These are phyloP conservation scores for Hypoxylon sp. DNA, from an alignment of 2,329 filamentous ascomycete genomes.

Conservation along the genomic window DNA sequence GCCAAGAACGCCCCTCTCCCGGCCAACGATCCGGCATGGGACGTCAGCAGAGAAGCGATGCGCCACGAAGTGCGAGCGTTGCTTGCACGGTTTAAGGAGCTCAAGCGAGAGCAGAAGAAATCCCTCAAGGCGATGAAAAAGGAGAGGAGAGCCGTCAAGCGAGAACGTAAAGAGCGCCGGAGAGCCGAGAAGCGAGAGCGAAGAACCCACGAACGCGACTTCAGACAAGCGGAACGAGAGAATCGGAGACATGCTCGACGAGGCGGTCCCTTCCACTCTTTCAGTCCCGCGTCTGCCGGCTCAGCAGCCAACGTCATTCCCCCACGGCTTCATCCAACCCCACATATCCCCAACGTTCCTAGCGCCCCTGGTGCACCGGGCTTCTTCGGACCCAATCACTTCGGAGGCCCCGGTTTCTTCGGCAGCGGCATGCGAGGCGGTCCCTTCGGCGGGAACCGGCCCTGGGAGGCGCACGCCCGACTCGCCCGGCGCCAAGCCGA, in stretches of 20 bases:
- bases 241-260: slow-evolving; percentile 6
- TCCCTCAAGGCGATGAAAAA: slow-evolving; percentile 54
- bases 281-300: background rate
- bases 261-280: background rate
- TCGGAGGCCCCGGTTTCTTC: slow-evolving; percentile 18
- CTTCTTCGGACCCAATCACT: slow-evolving; percentile 15
- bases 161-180: slow-evolving; percentile 51
- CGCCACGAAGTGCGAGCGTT: slow-evolving; percentile 57
- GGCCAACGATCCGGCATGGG: slow-evolving; percentile 17
- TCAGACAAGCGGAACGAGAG: slow-evolving; percentile 20
- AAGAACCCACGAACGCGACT: slow-evolving; percentile 24
- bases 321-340: background rate
- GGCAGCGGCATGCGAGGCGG: slow-evolving; percentile 18
- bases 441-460: slow-evolving; percentile 12
- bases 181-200: slow-evolving; percentile 54
- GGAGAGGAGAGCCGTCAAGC: slow-evolving; percentile 52
- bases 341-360: slow-evolving; percentile 3
- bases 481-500: slow-evolving; percentile 22
- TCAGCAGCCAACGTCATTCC: background rate
- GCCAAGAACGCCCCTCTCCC: slow-evolving; percentile 50
- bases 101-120: slow-evolving; percentile 59
- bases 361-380: background rate
- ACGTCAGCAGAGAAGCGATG: slow-evolving; percentile 21
- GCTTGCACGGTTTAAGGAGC: slow-evolving; percentile 61
- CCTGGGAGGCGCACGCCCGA: slow-evolving; percentile 30